A percentile compares a stretch with the other conserved stretches of the same genome.
Evolutionary conservation across 441 rosid genomes (phyloP).

Genomic region (Corymbia citriodora): DNA sequence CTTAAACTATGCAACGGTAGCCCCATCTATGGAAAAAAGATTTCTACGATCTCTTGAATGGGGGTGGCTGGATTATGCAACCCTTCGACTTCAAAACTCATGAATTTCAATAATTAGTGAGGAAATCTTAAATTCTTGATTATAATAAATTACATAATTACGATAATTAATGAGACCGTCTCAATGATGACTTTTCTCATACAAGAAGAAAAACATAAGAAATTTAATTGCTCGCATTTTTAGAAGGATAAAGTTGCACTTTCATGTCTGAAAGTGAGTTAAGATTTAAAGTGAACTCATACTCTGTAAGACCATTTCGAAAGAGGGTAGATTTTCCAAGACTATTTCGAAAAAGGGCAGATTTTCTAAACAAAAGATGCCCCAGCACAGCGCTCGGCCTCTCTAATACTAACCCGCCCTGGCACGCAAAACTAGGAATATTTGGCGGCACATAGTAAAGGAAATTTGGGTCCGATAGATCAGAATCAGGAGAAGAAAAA

Average conservation of each 20-base stretch:
- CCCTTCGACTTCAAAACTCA: too few species aligned
- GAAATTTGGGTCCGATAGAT: neutral
- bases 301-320: too few species aligned
- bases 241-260: too few species aligned
- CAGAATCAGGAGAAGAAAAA: neutral
- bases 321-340: neutral
- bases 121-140: neutral
- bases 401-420: neutral
- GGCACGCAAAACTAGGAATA: neutral
- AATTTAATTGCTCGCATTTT: too few species aligned
- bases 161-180: too few species aligned
- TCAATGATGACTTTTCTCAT: too few species aligned
- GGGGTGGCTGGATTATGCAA: rapidly evolving
- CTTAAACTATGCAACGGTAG: neutral
- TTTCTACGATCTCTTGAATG: too few species aligned
- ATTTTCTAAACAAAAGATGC: neutral
- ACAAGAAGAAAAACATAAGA: too few species aligned
- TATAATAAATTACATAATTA: too few species aligned
- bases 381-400: neutral
- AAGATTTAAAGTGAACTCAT: too few species aligned
- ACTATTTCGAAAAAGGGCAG: neutral
- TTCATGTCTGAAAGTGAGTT: too few species aligned
- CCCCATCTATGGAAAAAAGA: neutral
- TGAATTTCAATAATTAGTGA: neutral
- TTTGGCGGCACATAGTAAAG: neutral